phyloP scores from a whole-genome alignment of 495 filamentous ascomycete species.

The Penicillium dipodomyicola region DNA sequence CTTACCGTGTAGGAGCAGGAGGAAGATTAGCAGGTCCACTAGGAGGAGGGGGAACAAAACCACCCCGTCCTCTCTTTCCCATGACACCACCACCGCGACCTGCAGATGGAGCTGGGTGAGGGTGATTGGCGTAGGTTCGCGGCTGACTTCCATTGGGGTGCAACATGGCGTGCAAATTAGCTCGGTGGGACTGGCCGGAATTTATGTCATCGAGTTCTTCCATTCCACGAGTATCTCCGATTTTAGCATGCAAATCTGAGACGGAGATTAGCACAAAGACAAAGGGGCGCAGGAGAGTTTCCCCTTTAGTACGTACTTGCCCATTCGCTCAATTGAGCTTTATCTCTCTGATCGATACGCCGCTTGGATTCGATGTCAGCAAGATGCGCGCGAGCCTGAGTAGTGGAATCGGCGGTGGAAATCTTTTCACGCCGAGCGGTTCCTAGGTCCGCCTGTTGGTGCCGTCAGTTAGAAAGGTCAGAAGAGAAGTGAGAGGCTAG shows the following conservation, averaged over 20 bases:
- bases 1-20: neutral
- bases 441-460: conserved; percentile 35
- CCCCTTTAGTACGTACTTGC: conserved; percentile 24
- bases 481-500: neutral
- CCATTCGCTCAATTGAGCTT: conserved; percentile 28
- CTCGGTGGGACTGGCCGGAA: conserved; percentile 39
- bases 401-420: conserved; percentile 26
- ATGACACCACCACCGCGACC: conserved; percentile 25
- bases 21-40: neutral
- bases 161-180: conserved; percentile 19
- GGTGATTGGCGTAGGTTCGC: neutral
- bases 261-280: neutral
- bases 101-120: neutral
- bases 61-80: conserved; percentile 18
- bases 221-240: conserved; percentile 27
- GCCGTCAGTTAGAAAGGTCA: neutral
- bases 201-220: conserved; percentile 33
- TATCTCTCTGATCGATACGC: conserved; percentile 10
- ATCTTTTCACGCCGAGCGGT: conserved; percentile 34
- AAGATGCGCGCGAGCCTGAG: neutral
- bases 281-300: neutral
- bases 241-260: conserved; percentile 29
- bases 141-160: conserved; percentile 7
- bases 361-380: neutral
- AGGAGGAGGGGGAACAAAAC: neutral